phyloP scores from a whole-genome alignment of 192 early-diverging fungal species.

The Podila verticillata region DNA sequence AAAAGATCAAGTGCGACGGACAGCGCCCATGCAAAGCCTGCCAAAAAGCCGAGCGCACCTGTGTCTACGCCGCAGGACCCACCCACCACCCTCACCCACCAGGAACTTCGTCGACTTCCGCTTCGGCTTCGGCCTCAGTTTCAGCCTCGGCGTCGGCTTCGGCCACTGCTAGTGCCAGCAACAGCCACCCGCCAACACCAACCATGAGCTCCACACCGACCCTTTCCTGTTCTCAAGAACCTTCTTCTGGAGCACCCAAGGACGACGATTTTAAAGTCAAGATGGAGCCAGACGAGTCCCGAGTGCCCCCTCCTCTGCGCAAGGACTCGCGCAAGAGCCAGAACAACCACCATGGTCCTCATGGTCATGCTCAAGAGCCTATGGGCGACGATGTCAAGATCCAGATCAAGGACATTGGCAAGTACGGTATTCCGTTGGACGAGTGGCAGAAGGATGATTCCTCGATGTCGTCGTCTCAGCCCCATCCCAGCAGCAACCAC shows the following conservation, averaged over 20 bases:
- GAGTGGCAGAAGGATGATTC: constrained; percentile 48
- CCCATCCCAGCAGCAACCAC: not conserved
- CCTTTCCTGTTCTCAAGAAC: not conserved
- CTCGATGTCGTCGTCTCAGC: not conserved
- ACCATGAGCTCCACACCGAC: not conserved
- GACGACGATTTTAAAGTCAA: constrained; percentile 31
- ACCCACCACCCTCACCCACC: constrained; percentile 3
- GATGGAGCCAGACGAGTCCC: constrained; percentile 28
- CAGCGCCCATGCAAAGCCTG: constrained; percentile 54
- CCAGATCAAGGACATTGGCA: constrained; percentile 50
- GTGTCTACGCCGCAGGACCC: constrained; percentile 32
- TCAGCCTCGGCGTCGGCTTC: not conserved
- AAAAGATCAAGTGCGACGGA: constrained; percentile 59
- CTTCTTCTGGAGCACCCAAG: constrained; percentile 6
- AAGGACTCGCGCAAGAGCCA: constrained; percentile 21
- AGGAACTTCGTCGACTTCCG: not conserved
- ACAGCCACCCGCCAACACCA: not conserved
- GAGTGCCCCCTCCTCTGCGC: constrained; percentile 34
- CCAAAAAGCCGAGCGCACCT: constrained; percentile 44
- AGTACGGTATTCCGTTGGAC: constrained; percentile 46
- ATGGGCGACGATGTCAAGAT: constrained; percentile 13
- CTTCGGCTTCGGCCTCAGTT: not conserved
- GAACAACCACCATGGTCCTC: constrained; percentile 10
- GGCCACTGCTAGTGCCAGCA: not conserved
- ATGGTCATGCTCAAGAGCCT: constrained; percentile 3